Base-by-base conservation (phyloP, 768 basidiomycete genomes). In the Naematelia encephala region DNA sequence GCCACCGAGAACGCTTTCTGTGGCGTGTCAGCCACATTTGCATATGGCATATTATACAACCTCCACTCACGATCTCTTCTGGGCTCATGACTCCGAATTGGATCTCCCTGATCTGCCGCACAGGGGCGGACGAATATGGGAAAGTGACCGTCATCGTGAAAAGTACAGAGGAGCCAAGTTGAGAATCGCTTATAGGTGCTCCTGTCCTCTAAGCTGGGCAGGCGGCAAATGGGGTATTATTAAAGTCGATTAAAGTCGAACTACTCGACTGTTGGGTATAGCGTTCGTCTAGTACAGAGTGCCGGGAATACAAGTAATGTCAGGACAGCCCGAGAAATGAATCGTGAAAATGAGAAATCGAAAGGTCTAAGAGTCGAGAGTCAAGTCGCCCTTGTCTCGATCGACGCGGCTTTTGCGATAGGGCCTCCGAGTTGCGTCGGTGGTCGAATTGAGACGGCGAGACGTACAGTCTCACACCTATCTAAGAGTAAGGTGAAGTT, bases 1-100 rank as follows among this genome's bases (percentile, higher is more conserved):
- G 91, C 92, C 27, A 98, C 93, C 13, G 92, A 96, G 79, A 91
- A 90, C 22, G 93, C 94, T 91, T 99, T 98, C 93, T 96, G 78
- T 13, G 13, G 28, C 11, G 56, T 52, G 59, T 68, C 52, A 68
- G 61, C 66, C n/a, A 46, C 49, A 22, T 46, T 21, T 54, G 22
- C 27, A 11, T 11, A 11, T 43, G 39, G 39, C 11, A 19, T 11
- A 19, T 43, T 43, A 19, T 11, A 43, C 39, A 43, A 43, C 39
- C 11, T 13, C 27, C 22, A 84, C 87, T 76, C 74, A 97, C 92
- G 74, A 98, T 98, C 83, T 98, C 96, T 80, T 98, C 96, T 10
- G 96, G 96, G 29, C 92, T 93, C 70, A 99, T 86, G 69, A 99
- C 91, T 71, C 94, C 92, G 82, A 97, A 98, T 78, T 97, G 93